Percentiles rank a stretch among this genome's conserved stretches.
phyloP scores from a whole-genome alignment of 2,329 filamentous ascomycete genomes.

The Xylogone sp. region DNA sequence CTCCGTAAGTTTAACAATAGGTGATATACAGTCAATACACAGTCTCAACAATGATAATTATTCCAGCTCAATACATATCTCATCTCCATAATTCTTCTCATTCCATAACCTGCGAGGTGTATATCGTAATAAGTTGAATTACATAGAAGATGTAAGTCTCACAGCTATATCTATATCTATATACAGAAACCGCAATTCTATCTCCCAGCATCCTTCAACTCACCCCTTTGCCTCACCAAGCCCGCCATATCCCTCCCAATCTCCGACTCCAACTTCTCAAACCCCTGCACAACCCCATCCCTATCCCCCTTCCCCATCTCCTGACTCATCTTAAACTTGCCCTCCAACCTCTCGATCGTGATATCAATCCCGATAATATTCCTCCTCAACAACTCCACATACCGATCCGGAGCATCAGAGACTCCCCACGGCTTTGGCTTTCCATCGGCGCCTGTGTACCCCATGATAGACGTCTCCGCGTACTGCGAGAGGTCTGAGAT shows the following conservation, averaged over 20 bases:
- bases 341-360: conserved; percentile 47
- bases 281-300: conserved; percentile 54
- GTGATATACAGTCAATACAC: too few relatives aligned
- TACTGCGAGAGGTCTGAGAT: conserved; percentile 48
- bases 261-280: conserved; percentile 39
- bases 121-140: too few relatives aligned
- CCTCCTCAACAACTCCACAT: conserved; percentile 54
- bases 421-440: conserved; percentile 49
- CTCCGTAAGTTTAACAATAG: too few relatives aligned
- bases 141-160: too few relatives aligned
- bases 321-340: conserved; percentile 67
- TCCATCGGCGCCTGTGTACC: conserved; percentile 39
- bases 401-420: conserved; percentile 50
- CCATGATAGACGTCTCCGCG: conserved; percentile 53
- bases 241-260: conserved; percentile 30
- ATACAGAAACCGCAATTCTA: too few relatives aligned
- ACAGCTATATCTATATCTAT: too few relatives aligned
- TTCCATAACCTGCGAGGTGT: too few relatives aligned
- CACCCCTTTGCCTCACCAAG: conserved; percentile 27
- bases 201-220: too few relatives aligned
- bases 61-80: too few relatives aligned
- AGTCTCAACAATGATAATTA: too few relatives aligned
- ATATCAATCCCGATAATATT: conserved; percentile 60
- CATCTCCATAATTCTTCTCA: too few relatives aligned
- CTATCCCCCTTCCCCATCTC: conserved; percentile 50